phyloP scores from a whole-genome alignment of 1,284 basidiomycete species.

The Pyrrhoderma lamaoense region DNA sequence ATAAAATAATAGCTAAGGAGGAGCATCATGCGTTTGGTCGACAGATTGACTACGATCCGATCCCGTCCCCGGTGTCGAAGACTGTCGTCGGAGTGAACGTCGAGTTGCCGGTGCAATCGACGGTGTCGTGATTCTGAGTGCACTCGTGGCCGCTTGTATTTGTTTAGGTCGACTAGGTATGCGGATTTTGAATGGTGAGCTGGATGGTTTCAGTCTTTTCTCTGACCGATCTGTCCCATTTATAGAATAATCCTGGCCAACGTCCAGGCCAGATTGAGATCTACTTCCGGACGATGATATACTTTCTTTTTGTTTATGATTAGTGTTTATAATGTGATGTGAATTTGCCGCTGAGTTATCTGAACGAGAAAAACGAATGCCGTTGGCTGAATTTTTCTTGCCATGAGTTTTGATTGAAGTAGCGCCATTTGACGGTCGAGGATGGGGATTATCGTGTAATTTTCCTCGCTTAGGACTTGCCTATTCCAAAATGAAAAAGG shows the following conservation, averaged over 20 bases:
- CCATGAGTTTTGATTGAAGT: neutral
- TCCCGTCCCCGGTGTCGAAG: slow-evolving; percentile 1
- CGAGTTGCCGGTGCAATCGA: neutral
- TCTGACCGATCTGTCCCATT: neutral
- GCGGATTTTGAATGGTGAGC: slow-evolving; percentile 15
- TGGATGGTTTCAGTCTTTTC: neutral
- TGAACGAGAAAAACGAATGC: neutral
- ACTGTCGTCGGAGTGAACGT: slow-evolving; percentile 8
- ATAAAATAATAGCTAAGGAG: neutral
- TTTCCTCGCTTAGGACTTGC: slow-evolving; percentile 4
- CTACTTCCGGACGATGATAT: neutral
- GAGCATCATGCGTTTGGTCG: neutral
- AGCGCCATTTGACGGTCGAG: neutral
- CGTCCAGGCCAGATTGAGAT: neutral
- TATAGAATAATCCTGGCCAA: neutral
- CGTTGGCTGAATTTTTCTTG: slow-evolving; percentile 1
- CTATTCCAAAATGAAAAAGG: neutral
- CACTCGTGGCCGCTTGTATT: neutral
- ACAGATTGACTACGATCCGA: slow-evolving; percentile 7
- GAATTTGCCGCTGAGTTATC: neutral
- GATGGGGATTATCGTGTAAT: neutral
- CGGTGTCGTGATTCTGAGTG: neutral
- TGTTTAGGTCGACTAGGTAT: slow-evolving; percentile 14
- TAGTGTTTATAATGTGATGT: neutral
- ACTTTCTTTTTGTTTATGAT: neutral